Evolutionary conservation across 1,284 basidiomycete species (phyloP), one percentile per base, ranked within the genome.

Genomic region (Mycosarcoma maydis): DNA sequence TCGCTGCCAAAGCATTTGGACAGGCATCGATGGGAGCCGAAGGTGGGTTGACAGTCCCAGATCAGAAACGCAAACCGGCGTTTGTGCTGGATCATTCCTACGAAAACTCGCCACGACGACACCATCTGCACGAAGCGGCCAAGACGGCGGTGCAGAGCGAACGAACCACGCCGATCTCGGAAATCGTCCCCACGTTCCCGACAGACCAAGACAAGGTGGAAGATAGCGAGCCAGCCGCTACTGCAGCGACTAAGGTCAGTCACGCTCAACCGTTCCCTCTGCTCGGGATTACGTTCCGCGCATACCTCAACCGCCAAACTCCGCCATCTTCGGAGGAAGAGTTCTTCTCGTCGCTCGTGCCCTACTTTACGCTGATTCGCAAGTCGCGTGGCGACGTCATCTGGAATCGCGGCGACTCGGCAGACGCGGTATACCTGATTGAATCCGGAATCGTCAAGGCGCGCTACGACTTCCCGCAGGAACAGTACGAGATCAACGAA

Each of bases 91-190:
- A 86, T 27, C 87, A 87, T 39, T 88, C 88, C 0, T 85, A 89
- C 44, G 85, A 86, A 14, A 88, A 88, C 40, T 92, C 91, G 23
- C 94, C 92, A 0, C 84, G 92, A 37, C 83, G 88, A 34, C 85
- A 87, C 2, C 89, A 92, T 58, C 82, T 98, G 1, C 88, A 89
- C 24, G 87, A 90, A 52, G 93, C 88, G 0, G 94, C 92, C 56
- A 71, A 75, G 57, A 73, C 59, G 10, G 76, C 73, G 24, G 66
- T 75, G 10, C 54, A 57, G 24, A 65, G 54, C 46, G 52, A 47
- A 17, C 44, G 59, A 2, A 62, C 50, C 0, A 58, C 66, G 41
- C 59, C 57, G n/a, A 55, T 64, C 6, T 38, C 60, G 2, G 65
- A 64, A 27, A 52, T 60, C 7, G 32, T 30, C 3, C 58, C 59